Percentiles rank a stretch among this genome's conserved stretches.
phyloP scores from a whole-genome alignment of 768 basidiomycete species.

The Galerina sulciceps region DNA sequence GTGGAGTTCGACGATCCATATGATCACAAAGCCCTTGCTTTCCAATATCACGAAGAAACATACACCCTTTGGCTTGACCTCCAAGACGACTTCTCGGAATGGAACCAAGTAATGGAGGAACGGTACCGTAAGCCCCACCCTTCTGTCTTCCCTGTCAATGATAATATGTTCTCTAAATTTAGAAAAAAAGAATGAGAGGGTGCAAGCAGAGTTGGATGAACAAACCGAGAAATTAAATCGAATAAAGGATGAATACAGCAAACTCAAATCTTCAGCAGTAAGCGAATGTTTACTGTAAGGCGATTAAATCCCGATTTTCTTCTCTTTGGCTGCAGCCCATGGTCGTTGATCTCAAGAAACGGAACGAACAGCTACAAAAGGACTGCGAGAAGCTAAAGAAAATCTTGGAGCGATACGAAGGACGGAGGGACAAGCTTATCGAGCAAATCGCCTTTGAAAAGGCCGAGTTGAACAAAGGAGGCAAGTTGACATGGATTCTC shows the following conservation, averaged over 20 bases:
- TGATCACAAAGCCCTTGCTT: slow-evolving; percentile 79
- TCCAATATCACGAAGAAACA: slow-evolving; percentile 70
- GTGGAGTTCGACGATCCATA: slow-evolving; percentile 77
- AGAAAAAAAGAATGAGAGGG: slow-evolving; percentile 77
- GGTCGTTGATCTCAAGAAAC: slow-evolving; percentile 62
- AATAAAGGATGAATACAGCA: slow-evolving; percentile 56
- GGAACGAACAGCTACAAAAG: slow-evolving; percentile 63
- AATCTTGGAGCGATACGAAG: slow-evolving; percentile 72
- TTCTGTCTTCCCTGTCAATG: neutral
- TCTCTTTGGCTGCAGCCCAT: slow-evolving; percentile 49
- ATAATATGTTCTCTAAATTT: slow-evolving; percentile 2
- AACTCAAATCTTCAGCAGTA: slow-evolving; percentile 68
- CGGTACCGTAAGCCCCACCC: slow-evolving; percentile 65
- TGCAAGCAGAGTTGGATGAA: slow-evolving; percentile 65
- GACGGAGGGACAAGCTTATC: slow-evolving; percentile 67
- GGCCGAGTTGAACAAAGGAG: slow-evolving; percentile 59
- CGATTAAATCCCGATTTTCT: neutral
- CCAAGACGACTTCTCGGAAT: slow-evolving; percentile 70
- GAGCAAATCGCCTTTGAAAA: slow-evolving; percentile 72
- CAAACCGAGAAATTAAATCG: slow-evolving; percentile 51
- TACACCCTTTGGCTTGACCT: slow-evolving; percentile 72
- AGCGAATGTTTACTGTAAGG: neutral
- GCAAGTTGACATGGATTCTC: slow-evolving; percentile 37
- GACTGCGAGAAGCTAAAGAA: slow-evolving; percentile 83
- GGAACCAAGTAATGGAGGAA: slow-evolving; percentile 71